phyloP scores from a whole-genome alignment of 2,329 filamentous ascomycete species.

The Chrysoporthe deuterocubensis region DNA sequence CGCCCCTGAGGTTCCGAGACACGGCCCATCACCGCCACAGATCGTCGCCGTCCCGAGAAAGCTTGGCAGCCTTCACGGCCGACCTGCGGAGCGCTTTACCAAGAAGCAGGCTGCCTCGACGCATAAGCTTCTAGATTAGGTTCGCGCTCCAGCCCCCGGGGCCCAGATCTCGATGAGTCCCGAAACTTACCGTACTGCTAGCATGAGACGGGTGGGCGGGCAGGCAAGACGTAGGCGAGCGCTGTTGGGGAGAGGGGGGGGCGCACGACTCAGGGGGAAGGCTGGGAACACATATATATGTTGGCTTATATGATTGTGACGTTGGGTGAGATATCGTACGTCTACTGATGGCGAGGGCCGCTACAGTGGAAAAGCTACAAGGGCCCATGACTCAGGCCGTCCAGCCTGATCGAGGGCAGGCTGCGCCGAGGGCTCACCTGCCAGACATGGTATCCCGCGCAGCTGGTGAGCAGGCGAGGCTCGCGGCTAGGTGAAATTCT shows the following conservation, averaged over 20 bases:
- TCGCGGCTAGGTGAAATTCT: neutral
- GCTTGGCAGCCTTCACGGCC: neutral
- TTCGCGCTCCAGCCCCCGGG: neutral
- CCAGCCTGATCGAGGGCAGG: neutral
- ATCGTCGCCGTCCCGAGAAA: neutral
- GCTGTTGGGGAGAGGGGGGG: neutral
- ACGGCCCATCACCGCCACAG: constrained; percentile 7
- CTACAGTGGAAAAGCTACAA: neutral
- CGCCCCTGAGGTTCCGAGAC: neutral
- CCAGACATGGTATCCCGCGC: neutral
- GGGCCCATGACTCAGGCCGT: neutral
- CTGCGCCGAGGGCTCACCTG: neutral
- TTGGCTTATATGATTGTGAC: no score
- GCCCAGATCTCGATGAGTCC: neutral
- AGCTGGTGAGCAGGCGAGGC: neutral
- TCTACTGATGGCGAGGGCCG: no score
- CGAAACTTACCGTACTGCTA: neutral
- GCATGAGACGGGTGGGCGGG: no score
- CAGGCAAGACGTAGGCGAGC: neutral
- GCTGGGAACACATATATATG: no score
- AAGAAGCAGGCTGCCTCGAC: neutral
- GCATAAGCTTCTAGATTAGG: neutral
- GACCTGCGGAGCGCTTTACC: neutral
- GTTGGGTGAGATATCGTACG: no score
- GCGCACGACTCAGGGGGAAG: neutral